Percentiles rank a stretch among this genome's conserved stretches.
phyloP scores from a whole-genome alignment of 768 basidiomycete species.

The Aureoboletus auriporus region DNA sequence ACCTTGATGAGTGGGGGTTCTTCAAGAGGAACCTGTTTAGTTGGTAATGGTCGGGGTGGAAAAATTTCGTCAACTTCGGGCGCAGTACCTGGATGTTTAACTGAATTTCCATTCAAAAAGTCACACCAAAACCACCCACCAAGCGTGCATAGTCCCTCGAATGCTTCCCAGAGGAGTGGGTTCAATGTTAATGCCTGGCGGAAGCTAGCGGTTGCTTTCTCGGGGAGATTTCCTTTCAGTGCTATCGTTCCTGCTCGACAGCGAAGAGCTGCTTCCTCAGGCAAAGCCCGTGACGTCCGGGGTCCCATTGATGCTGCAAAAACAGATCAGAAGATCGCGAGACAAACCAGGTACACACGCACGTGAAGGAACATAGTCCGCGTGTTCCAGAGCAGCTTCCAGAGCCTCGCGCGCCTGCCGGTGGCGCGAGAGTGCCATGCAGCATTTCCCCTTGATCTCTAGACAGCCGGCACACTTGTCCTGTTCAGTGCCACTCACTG shows the following conservation, averaged over 20 bases:
- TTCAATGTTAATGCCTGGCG: conserved; percentile 66
- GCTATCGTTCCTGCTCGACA: conserved; percentile 78
- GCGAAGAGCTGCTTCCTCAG: conserved; percentile 68
- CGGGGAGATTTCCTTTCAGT: conserved; percentile 71
- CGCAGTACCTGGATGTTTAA: conserved; percentile 48
- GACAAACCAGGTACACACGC: conserved; percentile 26
- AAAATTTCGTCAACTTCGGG: conserved; percentile 73
- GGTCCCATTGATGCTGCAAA: conserved; percentile 50
- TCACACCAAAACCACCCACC: conserved; percentile 44
- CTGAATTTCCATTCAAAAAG: conserved; percentile 11
- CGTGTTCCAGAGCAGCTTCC: conserved; percentile 55
- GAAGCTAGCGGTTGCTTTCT: conserved; percentile 70
- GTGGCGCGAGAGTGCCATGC: conserved; percentile 65
- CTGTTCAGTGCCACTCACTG: conserved; percentile 62
- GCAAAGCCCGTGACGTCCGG: conserved; percentile 54
- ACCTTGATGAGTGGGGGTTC: conserved; percentile 38
- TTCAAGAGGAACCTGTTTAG: conserved; percentile 51
- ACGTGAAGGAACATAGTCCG: conserved; percentile 55
- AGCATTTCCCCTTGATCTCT: conserved; percentile 77
- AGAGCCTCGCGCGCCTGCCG: conserved; percentile 73
- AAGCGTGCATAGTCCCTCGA: conserved; percentile 78
- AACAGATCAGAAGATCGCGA: conserved; percentile 11
- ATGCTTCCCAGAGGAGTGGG: conserved; percentile 89
- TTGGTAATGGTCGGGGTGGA: conserved; percentile 56
- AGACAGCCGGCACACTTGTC: conserved; percentile 69